These are phyloP conservation scores for Mycena citricolor DNA, from an alignment of 1,284 basidiomycete genomes.

Conservation along the genomic window DNA sequence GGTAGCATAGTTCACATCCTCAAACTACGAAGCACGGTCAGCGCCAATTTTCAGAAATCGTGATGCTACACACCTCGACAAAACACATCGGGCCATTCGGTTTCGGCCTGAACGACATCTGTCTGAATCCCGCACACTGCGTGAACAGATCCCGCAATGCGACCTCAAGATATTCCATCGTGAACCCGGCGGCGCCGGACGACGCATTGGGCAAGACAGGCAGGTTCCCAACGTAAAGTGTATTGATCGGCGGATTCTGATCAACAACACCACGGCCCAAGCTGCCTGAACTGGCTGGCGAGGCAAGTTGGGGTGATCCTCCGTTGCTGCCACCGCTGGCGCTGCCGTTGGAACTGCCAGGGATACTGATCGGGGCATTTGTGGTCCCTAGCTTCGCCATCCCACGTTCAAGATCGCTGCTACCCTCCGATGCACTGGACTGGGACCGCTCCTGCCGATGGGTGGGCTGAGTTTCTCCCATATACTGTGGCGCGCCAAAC, in stretches of 20 bases:
- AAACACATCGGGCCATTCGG: conserved; percentile 98
- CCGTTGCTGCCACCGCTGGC: conserved; percentile 5
- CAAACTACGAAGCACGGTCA: conserved; percentile 61
- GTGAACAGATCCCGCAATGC: conserved; percentile 81
- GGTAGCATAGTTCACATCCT: conserved; percentile 83
- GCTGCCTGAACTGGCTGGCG: conserved; percentile 49
- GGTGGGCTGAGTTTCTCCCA: background rate
- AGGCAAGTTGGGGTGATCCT: conserved; percentile 50
- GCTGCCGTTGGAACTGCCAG: conserved; percentile 3
- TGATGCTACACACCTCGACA: conserved; percentile 66
- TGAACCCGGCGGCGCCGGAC: conserved; percentile 43
- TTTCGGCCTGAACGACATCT: conserved; percentile 94
- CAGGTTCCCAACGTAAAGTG: conserved; percentile 91
- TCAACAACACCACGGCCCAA: conserved; percentile 55
- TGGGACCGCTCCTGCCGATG: conserved; percentile 14
- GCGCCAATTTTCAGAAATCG: conserved; percentile 8
- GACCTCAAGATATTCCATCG: conserved; percentile 82
- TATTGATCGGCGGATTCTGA: conserved; percentile 94
- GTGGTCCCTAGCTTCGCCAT: conserved; percentile 7
- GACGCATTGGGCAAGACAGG: conserved; percentile 66
- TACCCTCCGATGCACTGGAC: conserved; percentile 15
- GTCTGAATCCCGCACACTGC: conserved; percentile 80
- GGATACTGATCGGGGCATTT: conserved; percentile 8
- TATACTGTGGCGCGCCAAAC: background rate
- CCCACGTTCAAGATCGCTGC: conserved; percentile 12